A percentile compares a stretch with the other conserved stretches of the same genome.
phyloP scores from a whole-genome alignment of 2,329 filamentous ascomycete genomes.

The Neonectria neomacrospora region DNA sequence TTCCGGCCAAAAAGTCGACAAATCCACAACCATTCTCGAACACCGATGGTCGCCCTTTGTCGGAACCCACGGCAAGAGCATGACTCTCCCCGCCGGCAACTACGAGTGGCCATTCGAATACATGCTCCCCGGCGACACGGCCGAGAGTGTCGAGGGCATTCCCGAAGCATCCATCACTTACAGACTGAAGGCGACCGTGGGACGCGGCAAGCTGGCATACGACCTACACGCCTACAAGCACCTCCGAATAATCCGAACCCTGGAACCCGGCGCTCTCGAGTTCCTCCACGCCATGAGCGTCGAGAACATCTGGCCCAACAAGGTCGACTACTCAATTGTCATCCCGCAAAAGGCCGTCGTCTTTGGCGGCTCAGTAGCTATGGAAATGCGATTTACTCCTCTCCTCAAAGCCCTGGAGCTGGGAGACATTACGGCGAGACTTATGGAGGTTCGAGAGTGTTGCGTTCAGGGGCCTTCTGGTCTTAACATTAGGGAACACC shows the following conservation, averaged over 20 bases:
- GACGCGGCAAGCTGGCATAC: constrained; percentile 87
- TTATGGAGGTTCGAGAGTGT: constrained; percentile 83
- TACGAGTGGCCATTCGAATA: constrained; percentile 87
- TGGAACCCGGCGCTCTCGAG: constrained; percentile 80
- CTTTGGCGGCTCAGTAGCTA: constrained; percentile 85
- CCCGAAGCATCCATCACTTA: constrained; percentile 89
- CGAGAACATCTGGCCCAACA: constrained; percentile 97
- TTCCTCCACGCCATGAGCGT: constrained; percentile 91
- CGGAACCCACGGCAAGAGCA: constrained; percentile 64
- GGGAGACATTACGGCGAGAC: constrained; percentile 81
- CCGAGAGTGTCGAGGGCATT: constrained; percentile 92
- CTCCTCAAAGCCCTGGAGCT: constrained; percentile 89
- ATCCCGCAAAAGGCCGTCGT: constrained; percentile 95
- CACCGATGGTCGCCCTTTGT: constrained; percentile 77
- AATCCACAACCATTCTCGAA: constrained; percentile 69
- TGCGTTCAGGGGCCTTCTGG: constrained; percentile 60
- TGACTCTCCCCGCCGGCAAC: constrained; percentile 75
- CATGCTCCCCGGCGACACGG: constrained; percentile 74
- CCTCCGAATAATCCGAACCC: constrained; percentile 79
- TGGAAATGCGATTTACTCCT: constrained; percentile 89
- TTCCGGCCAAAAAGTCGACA: constrained; percentile 69
- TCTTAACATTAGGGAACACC: constrained; percentile 66
- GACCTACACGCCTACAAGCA: constrained; percentile 85
- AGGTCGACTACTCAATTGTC: constrained; percentile 94
- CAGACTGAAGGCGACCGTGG: constrained; percentile 89